Percentiles rank a stretch among this genome's conserved stretches.
These are phyloP conservation scores for Hibiscus syriacus DNA, from an alignment of 345 rosid genomes.

Conservation along the genomic window DNA sequence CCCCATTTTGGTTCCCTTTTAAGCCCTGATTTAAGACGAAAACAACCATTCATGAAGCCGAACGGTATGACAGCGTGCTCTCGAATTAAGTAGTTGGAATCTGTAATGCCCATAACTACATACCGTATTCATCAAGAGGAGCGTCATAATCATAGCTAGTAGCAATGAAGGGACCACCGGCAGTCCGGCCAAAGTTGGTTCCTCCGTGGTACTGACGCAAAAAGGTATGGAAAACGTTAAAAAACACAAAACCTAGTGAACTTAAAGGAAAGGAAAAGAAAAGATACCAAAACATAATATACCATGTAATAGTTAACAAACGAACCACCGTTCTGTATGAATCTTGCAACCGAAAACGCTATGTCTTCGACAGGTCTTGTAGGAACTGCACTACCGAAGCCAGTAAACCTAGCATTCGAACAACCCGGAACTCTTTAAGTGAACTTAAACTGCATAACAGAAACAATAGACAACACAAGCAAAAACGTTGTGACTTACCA, in stretches of 20 bases:
- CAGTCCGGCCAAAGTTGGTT: constrained; percentile 84
- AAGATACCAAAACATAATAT: constrained; percentile 8
- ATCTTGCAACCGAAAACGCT: constrained; percentile 62
- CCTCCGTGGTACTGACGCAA: constrained; percentile 82
- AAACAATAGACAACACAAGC: background rate
- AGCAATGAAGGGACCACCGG: constrained; percentile 92
- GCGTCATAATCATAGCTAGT: constrained; percentile 97
- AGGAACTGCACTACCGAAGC: constrained; percentile 62
- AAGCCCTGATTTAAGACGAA: constrained; percentile 31
- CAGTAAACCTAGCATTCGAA: constrained; percentile 35
- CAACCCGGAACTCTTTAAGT: background rate
- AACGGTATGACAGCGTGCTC: too few relatives aligned
- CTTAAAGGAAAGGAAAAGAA: background rate
- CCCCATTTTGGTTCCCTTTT: constrained; percentile 77
- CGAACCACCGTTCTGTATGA: constrained; percentile 64
- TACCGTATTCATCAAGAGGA: constrained; percentile 95
- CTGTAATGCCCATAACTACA: constrained; percentile 7
- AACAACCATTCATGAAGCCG: background rate
- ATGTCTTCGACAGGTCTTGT: constrained; percentile 66
- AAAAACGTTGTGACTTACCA: constrained; percentile 21
- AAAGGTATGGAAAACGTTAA: background rate
- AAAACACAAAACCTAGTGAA: too few relatives aligned
- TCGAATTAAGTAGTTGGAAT: background rate
- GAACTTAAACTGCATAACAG: background rate
- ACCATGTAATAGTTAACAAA: constrained; percentile 75